Evolutionary conservation across 164 flowering plant species (phyloP).

Genomic region (grape (Vitis vinifera)): ASM3070453v1 NC_081815.1:7293501-7294000

Average conservation of each 20-base stretch:
- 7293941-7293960: too few species aligned
- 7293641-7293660: slow-evolving; percentile 89
- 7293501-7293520: slow-evolving; percentile 69
- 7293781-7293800: too few species aligned
- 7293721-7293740: not conserved
- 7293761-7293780: too few species aligned
- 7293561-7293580: slow-evolving; percentile 90
- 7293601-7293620: slow-evolving; percentile 97
- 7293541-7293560: slow-evolving; percentile 80
- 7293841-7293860: too few species aligned
- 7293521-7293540: slow-evolving; percentile 72
- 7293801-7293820: too few species aligned
- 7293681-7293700: slow-evolving; percentile 71
- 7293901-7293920: too few species aligned
- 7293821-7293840: too few species aligned
- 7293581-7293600: slow-evolving; percentile 73
- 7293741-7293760: not conserved
- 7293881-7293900: too few species aligned
- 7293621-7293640: slow-evolving; percentile 96
- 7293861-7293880: too few species aligned
- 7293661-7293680: slow-evolving; percentile 91
- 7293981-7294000: too few species aligned
- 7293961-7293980: too few species aligned
- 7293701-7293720: not conserved
- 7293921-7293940: too few species aligned